phyloP scores from a whole-genome alignment of 1,139 yeast species.

The Pneumocystis sp. region DNA sequence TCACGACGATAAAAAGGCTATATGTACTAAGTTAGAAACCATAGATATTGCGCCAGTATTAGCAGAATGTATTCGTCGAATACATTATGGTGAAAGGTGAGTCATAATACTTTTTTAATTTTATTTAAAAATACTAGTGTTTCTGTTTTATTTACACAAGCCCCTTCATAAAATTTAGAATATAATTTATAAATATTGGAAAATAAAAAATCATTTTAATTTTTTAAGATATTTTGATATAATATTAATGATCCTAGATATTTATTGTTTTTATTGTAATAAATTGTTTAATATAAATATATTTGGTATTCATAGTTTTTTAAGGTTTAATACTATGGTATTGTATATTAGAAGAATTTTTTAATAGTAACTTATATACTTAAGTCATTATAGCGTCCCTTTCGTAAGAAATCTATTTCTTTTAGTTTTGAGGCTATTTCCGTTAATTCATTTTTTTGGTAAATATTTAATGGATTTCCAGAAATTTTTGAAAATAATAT shows the following conservation, averaged over 20 bases:
- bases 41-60: conserved; percentile 78
- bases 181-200: not conserved
- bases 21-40: conserved; percentile 62
- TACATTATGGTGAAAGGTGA: conserved; percentile 84
- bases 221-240: not conserved
- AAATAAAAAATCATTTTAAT: not conserved
- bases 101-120: conserved; percentile 10
- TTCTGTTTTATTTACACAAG: conserved; percentile 74
- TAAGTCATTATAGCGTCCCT: conserved; percentile 39
- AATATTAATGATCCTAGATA: not conserved
- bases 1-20: conserved; percentile 53
- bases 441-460: conserved; percentile 13
- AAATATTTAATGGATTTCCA: conserved; percentile 19
- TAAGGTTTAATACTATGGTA: not conserved
- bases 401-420: conserved; percentile 55
- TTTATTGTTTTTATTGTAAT: not conserved
- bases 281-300: not conserved
- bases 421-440: conserved; percentile 32
- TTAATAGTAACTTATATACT: not conserved
- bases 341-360: not conserved
- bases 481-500: conserved; percentile 14
- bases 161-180: conserved; percentile 27
- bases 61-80: conserved; percentile 92
- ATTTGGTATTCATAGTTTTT: not conserved
- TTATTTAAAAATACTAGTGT: conserved; percentile 24